phyloP scores from a whole-genome alignment of 257 asterid genomes.

The Solanum verrucosum region DNA sequence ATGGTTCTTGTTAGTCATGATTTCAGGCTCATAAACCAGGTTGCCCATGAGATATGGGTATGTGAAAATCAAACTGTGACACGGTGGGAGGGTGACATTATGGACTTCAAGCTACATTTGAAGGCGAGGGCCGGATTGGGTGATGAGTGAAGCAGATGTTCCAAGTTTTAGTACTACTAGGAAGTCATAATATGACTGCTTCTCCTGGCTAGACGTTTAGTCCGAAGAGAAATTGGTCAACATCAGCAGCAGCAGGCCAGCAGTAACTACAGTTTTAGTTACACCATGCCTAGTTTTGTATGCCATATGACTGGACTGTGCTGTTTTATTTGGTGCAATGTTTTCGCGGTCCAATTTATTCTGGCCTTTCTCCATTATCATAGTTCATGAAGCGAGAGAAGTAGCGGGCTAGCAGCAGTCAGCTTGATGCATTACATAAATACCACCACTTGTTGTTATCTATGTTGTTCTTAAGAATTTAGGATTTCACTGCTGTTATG shows the following conservation, averaged over 20 bases:
- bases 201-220: neutral
- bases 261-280: neutral
- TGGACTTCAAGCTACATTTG: conserved; percentile 87
- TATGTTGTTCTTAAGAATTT: neutral
- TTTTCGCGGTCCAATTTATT: neutral
- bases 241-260: neutral
- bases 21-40: conserved; percentile 97
- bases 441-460: neutral
- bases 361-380: neutral
- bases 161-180: neutral
- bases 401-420: neutral
- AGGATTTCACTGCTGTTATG: neutral
- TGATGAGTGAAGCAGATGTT: conserved; percentile 7
- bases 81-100: conserved; percentile 86
- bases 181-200: neutral
- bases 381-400: neutral
- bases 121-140: conserved; percentile 60
- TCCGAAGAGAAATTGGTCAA: neutral
- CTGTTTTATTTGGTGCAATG: neutral
- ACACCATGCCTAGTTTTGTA: neutral
- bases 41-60: conserved; percentile 95
- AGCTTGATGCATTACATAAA: neutral
- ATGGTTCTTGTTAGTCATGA: conserved; percentile 96
- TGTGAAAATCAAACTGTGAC: conserved; percentile 82
- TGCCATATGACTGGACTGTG: neutral